These are phyloP conservation scores for Claviceps sp. DNA, from an alignment of 2,329 filamentous ascomycete genomes.

Conservation along the genomic window DNA sequence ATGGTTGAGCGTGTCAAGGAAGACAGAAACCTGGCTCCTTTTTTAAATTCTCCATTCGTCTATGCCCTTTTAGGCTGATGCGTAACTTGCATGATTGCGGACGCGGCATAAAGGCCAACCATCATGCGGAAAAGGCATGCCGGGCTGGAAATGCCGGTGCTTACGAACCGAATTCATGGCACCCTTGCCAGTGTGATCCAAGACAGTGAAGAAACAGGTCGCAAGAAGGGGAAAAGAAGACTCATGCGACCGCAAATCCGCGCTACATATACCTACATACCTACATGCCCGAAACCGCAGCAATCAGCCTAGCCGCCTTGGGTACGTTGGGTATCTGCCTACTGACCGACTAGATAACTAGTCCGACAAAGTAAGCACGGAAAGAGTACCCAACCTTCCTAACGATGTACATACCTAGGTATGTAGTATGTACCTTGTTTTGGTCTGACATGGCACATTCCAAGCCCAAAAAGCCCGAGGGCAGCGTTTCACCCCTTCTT, in stretches of 20 bases:
- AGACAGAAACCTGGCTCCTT: neutral
- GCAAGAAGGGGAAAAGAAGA: neutral
- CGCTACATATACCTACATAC: neutral
- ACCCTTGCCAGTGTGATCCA: neutral
- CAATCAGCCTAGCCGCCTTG: neutral
- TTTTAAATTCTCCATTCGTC: neutral
- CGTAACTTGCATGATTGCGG: neutral
- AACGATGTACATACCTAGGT: neutral
- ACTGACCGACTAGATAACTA: neutral
- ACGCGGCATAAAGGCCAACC: neutral
- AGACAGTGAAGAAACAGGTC: neutral
- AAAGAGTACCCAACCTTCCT: neutral
- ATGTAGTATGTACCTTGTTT: neutral
- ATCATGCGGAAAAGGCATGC: neutral
- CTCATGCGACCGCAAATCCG: neutral
- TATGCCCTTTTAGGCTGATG: neutral
- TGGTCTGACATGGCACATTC: neutral
- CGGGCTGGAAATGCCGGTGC: neutral
- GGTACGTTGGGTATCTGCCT: neutral
- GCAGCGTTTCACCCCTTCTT: neutral
- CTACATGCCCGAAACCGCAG: neutral
- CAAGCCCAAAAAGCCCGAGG: neutral
- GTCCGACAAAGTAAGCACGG: neutral
- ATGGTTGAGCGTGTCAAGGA: neutral
- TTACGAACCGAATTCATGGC: neutral